These are phyloP conservation scores for Verbena officinalis DNA, from an alignment of 257 asterid genomes.

Conservation along the genomic window DNA sequence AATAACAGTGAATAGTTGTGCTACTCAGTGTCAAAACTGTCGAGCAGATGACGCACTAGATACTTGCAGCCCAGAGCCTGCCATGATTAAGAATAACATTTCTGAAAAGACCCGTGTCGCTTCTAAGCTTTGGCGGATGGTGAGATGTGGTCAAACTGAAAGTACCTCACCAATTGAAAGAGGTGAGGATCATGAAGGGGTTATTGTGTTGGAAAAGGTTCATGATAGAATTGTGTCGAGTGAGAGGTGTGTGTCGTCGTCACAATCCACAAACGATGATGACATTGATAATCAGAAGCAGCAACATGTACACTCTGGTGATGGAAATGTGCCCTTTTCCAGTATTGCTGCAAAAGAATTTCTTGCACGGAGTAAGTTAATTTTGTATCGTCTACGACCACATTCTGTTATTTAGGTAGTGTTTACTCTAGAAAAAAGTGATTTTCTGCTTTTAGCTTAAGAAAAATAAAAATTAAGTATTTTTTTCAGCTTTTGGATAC, in stretches of 20 bases:
- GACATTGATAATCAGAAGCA: slow-evolving; percentile 22
- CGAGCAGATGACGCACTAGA: slow-evolving; percentile 16
- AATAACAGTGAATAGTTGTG: slow-evolving; percentile 34
- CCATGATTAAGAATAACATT: slow-evolving; percentile 21
- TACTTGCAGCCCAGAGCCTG: slow-evolving; percentile 21
- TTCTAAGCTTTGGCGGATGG: slow-evolving; percentile 46
- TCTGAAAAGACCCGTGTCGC: slow-evolving; percentile 29
- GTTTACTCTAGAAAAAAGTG: too few species aligned
- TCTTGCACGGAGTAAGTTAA: slow-evolving; percentile 55
- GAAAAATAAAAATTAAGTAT: too few species aligned
- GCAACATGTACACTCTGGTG: not conserved
- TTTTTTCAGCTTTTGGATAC: too few species aligned
- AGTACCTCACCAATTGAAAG: slow-evolving; percentile 24
- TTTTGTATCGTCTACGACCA: not conserved
- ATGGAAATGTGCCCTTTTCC: slow-evolving; percentile 34
- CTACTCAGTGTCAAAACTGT: slow-evolving; percentile 13
- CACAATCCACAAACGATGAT: slow-evolving; percentile 26
- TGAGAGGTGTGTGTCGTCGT: slow-evolving; percentile 42
- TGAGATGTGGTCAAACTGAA: slow-evolving; percentile 36
- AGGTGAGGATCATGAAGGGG: slow-evolving; percentile 26
- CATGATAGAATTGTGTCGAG: slow-evolving; percentile 34
- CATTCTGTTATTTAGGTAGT: too few species aligned
- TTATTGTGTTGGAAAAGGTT: slow-evolving; percentile 32
- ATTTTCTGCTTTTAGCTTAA: too few species aligned
- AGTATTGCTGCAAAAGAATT: slow-evolving; percentile 50